phyloP scores from a whole-genome alignment of 176 grass and related monocot genomes.

The Aegilops speltoides region DNA sequence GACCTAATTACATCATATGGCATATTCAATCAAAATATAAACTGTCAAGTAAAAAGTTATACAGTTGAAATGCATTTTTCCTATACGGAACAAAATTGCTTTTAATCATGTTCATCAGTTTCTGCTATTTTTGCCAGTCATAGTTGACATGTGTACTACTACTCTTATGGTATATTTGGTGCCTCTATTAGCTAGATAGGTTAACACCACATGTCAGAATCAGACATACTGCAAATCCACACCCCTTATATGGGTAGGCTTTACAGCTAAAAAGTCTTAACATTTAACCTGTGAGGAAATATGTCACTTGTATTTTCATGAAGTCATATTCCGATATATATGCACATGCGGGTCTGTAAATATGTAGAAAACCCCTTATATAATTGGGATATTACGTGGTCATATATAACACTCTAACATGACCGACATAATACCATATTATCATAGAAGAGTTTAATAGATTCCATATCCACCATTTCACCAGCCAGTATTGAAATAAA shows the following conservation, averaged over 20 bases:
- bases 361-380: not conserved
- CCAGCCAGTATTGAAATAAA: slow-evolving; percentile 1
- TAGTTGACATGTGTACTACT: not conserved
- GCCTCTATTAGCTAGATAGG: not conserved
- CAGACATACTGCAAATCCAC: not conserved
- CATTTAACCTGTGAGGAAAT: not conserved
- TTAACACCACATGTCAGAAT: not conserved
- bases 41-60: not conserved
- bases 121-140: not conserved
- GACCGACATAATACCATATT: not conserved
- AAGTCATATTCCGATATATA: too few relatives aligned
- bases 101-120: not conserved
- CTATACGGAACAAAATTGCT: not conserved
- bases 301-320: too few relatives aligned
- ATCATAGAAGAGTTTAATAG: not conserved
- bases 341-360: not conserved
- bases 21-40: not conserved
- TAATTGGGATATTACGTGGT: not conserved
- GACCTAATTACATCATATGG: not conserved
- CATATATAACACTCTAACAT: not conserved
- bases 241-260: not conserved
- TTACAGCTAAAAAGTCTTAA: not conserved
- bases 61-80: not conserved
- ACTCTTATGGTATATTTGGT: not conserved
- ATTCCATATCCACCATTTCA: not conserved